Conservation (phyloP, 2,329 filamentous ascomycete genomes). For the Rutstroemia sp. region DNA sequence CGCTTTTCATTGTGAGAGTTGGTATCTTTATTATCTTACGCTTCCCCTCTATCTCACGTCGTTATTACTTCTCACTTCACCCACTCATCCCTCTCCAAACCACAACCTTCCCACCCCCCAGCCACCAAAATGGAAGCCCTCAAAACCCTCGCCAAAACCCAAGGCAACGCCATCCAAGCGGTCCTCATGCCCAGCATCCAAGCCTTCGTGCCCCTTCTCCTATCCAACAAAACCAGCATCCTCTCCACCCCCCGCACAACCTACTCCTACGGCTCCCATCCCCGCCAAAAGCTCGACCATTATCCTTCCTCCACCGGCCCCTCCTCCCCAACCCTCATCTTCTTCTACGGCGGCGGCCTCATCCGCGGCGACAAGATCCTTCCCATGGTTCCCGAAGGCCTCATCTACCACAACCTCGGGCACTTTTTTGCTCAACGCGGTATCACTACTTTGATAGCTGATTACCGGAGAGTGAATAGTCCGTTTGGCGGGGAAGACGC, state of each 20-base stretch:
- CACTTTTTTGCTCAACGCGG: constrained; percentile 24
- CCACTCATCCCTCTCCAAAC: neutral
- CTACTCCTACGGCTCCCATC: constrained; percentile 22
- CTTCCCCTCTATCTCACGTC: neutral
- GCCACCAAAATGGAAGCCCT: constrained; percentile 19
- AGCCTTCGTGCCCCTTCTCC: constrained; percentile 21
- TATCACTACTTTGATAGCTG: constrained; percentile 21
- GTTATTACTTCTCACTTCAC: neutral
- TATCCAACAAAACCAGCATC: constrained; percentile 19
- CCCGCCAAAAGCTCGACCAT: constrained; percentile 26
- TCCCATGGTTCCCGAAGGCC: constrained; percentile 11
- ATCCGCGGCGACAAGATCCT: constrained; percentile 22
- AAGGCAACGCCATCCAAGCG: constrained; percentile 15
- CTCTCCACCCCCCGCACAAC: constrained; percentile 17
- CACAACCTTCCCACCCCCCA: neutral
- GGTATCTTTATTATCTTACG: neutral
- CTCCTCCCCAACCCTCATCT: constrained; percentile 22
- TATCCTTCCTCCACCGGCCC: constrained; percentile 15
- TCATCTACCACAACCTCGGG: constrained; percentile 27
- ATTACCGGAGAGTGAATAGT: constrained; percentile 25
- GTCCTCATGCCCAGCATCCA: constrained; percentile 20
- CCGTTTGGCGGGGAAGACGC: constrained; percentile 22
- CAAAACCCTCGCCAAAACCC: constrained; percentile 12
- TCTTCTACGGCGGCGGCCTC: constrained; percentile 27
- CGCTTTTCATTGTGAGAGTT: no score